Evolutionary conservation across 345 rosid genomes (phyloP), one percentile per base, ranked within the genome.

Genomic region (Hypericum perforatum): DNA sequence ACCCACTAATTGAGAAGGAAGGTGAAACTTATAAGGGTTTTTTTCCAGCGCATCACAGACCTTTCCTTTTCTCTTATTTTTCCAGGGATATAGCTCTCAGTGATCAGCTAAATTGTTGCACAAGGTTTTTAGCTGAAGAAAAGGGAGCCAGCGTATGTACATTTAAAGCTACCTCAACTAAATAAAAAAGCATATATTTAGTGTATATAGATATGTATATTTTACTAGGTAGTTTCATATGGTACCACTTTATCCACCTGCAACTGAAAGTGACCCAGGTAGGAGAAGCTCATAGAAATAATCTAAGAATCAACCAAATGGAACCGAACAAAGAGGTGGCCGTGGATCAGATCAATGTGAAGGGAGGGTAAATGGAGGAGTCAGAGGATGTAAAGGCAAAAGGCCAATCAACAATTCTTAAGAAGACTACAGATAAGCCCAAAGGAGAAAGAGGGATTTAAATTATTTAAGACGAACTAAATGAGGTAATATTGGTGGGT

Each of bases 21-120:
- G n/a, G 67, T 62, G 61, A 59, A 69, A 45, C 3, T 14, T 13
- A 47, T 51, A 32, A 37, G 38, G 49, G 48, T 39, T 49, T 59
- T 46, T 56, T 52, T 44, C 40, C 52, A 63, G 43, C 62, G 61
- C 60, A 74, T 74, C 67, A 75, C 40, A 65, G 32, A 69, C 61
- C 67, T 55, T 43, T 75, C 74, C 37, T 45, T 71, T 43, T 69
- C 80, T 63, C 59, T 1, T 22, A 7, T 22, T 79, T 67, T 64
- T 71, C 70, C n/a, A n/a, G n/a, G n/a, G n/a, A n/a, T n/a, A n/a
- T n/a, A n/a, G n/a, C n/a, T n/a, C n/a, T n/a, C n/a, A n/a, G 62
- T 60, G 36, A 51, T 40, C 54, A 67, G 79, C 78, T 73, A 51
- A 58, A 81, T 81, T 78, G 84, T 57, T 74, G 84, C 73, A 63